Base-by-base conservation (phyloP, 179 eudicot species). In the Carnegiea gigantea region DNA sequence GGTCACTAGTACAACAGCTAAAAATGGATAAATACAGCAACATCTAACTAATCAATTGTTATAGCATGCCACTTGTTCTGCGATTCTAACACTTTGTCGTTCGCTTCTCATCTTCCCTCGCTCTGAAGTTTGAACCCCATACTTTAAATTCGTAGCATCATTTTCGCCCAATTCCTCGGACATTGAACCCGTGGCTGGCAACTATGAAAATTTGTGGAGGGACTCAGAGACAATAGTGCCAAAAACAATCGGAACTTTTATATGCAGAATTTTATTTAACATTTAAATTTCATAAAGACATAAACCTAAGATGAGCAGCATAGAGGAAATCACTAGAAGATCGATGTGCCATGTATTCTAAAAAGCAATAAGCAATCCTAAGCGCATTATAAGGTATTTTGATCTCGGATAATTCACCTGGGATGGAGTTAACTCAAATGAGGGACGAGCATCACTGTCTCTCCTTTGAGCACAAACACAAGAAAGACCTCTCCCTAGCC, bases 381-480 rank as follows among this genome's bases (percentile, higher is more conserved):
- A 59, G 43, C 4, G 33, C 77, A 72, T 14, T 46, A 75, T 36
- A 49, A 59, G 73, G 77, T 54, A 59, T 64, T 21, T 13, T 70
- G 62, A 72, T 83, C 78, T 71, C 74, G 73, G 44, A 84, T 76
- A 79, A 72, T 60, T 77, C 70, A 96, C 99, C 99, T 92, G 98
- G 20, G 90, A 81, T 78, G 93, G 89, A 33, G 98, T 91, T 84
- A 94, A 87, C 86, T 96, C 98, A 88, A 96, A 92, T 57, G 98
- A 93, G 13, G 92, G 95, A 74, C 97, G 98, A 84, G 90, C 92
- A 85, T 96, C 98, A 82, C 90, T 86, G 65, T 92, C 99, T 84
- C 92, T 88, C 85, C 98, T 84, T 80, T 94, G 99, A 82, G 88
- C 99, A 87, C 99, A 96, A 79, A 96, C 99, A 89, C 99, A 96